A percentile compares a stretch with the other conserved stretches of the same genome.
These are phyloP conservation scores for Cutaneotrichosporon cyanovorans DNA, from an alignment of 1,284 basidiomycete species.

Conservation along the genomic window DNA sequence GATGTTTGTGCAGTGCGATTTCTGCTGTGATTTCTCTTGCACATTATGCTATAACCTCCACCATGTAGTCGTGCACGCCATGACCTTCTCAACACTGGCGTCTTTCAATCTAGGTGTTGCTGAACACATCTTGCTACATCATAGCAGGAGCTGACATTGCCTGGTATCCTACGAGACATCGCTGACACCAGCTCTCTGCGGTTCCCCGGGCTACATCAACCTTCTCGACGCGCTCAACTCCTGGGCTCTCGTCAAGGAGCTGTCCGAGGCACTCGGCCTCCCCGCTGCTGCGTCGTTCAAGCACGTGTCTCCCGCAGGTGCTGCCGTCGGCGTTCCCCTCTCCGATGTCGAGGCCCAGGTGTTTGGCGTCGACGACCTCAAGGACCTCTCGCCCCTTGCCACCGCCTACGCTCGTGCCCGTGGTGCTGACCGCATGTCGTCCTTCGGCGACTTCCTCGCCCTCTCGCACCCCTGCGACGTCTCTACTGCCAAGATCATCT, in stretches of 20 bases:
- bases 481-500: conserved; percentile 91
- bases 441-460: conserved; percentile 97
- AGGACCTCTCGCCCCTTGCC: conserved; percentile 79
- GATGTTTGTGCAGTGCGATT: too few species aligned
- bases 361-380: conserved; percentile 91
- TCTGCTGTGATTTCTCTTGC: too few species aligned
- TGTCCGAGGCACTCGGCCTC: conserved; percentile 68
- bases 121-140: too few species aligned
- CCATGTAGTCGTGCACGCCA: too few species aligned
- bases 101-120: not conserved
- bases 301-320: conserved; percentile 96
- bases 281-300: conserved; percentile 99
- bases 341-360: conserved; percentile 83
- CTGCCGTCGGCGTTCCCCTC: conserved; percentile 81
- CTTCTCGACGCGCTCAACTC: conserved; percentile 97
- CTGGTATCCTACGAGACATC: too few species aligned
- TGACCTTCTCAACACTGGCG: too few species aligned
- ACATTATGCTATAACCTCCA: too few species aligned
- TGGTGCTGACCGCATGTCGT: conserved; percentile 97
- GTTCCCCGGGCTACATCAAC: conserved; percentile 98
- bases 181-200: conserved; percentile 74
- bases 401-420: conserved; percentile 93
- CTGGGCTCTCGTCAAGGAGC: conserved; percentile 90
- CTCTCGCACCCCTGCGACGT: conserved; percentile 87
- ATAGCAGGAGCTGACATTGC: conserved; percentile 3